Evolutionary conservation across 768 basidiomycete species (phyloP).

Genomic region (Megacollybia marginata): DNA sequence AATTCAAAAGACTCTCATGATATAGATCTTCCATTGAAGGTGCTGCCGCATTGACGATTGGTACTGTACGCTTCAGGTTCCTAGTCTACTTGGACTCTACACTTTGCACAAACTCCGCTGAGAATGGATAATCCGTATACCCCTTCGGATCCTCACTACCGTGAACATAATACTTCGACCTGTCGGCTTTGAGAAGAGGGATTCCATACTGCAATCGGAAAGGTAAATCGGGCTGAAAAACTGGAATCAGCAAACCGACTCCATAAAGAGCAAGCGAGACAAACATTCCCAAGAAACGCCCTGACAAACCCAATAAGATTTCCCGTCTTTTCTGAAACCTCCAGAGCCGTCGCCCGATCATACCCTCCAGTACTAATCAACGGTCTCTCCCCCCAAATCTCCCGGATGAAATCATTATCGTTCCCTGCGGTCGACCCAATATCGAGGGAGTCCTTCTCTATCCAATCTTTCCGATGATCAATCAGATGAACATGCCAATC

Average conservation of each 20-base stretch:
- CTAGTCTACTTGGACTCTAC: no score
- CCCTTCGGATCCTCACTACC: slow-evolving; percentile 13
- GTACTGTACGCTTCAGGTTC: no score
- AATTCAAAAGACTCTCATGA: no score
- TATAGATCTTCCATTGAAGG: no score
- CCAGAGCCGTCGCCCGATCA: slow-evolving; percentile 30
- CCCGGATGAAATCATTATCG: slow-evolving; percentile 36
- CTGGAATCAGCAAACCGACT: not conserved
- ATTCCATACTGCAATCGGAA: slow-evolving; percentile 13
- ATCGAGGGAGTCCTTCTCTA: not conserved
- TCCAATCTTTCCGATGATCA: not conserved
- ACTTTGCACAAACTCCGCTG: not conserved
- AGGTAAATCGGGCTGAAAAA: slow-evolving; percentile 21
- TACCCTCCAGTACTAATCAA: slow-evolving; percentile 40
- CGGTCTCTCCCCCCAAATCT: slow-evolving; percentile 34
- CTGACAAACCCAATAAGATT: slow-evolving; percentile 23
- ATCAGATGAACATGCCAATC: not conserved
- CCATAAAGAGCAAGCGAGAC: slow-evolving; percentile 5
- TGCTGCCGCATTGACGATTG: no score
- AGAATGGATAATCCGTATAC: slow-evolving; percentile 27
- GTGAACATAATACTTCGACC: slow-evolving; percentile 10
- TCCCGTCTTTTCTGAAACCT: slow-evolving; percentile 21
- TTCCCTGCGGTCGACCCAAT: not conserved
- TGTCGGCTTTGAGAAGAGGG: slow-evolving; percentile 15
- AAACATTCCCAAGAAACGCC: slow-evolving; percentile 26